Conservation (phyloP, 2,329 filamentous ascomycete genomes). For the Scolecobasidium constrictum region DNA sequence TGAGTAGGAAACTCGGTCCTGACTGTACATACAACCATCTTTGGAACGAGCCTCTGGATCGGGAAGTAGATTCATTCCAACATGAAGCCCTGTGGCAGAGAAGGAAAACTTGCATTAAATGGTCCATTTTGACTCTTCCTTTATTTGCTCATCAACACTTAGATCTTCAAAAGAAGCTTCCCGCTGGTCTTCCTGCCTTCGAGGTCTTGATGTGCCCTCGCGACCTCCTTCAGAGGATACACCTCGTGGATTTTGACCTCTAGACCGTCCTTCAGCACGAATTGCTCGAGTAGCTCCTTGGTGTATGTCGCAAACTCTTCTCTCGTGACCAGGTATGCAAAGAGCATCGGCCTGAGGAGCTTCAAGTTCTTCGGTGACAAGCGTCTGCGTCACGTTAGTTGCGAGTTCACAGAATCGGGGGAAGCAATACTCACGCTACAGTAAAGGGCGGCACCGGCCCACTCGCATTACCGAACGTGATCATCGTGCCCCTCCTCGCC, state of each 20-base stretch:
- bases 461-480: slow-evolving; percentile 73
- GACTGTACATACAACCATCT: no score
- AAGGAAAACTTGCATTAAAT: no score
- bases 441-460: slow-evolving; percentile 64
- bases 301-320: slow-evolving; percentile 63
- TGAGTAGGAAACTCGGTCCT: no score
- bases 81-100: no score
- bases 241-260: slow-evolving; percentile 64
- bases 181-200: slow-evolving; percentile 75
- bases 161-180: slow-evolving; percentile 59
- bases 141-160: no score
- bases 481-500: slow-evolving; percentile 64
- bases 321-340: slow-evolving; percentile 56
- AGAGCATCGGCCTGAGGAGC: slow-evolving; percentile 63
- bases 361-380: slow-evolving; percentile 67
- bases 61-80: no score
- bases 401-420: not conserved
- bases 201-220: slow-evolving; percentile 64
- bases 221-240: slow-evolving; percentile 65
- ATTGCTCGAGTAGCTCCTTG: slow-evolving; percentile 57
- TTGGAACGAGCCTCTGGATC: no score
- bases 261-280: slow-evolving; percentile 58
- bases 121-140: no score
- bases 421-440: slow-evolving; percentile 40
- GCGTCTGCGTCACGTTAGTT: slow-evolving; percentile 24